These are phyloP conservation scores for Paramarasmius palmivorus DNA, from an alignment of 1,284 basidiomycete genomes.

Conservation along the genomic window DNA sequence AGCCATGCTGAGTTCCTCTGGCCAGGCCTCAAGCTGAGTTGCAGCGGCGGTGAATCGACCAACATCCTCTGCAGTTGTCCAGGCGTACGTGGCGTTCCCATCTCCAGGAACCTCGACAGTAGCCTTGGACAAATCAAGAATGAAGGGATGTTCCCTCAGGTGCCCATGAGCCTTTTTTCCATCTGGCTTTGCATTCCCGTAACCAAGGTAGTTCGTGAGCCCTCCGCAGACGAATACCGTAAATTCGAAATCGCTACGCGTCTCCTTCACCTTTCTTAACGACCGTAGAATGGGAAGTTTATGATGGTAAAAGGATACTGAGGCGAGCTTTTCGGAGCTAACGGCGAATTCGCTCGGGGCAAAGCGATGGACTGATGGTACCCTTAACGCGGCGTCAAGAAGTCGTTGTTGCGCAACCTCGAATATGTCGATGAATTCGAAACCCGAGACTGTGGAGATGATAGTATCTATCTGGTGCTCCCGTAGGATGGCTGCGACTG, in stretches of 20 bases:
- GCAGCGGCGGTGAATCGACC: constrained; percentile 10
- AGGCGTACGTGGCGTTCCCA: constrained; percentile 1
- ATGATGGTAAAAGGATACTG: neutral
- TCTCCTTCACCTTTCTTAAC: neutral
- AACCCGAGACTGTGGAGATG: constrained; percentile 1
- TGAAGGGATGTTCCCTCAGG: neutral
- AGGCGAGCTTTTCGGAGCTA: neutral
- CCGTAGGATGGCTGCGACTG: neutral
- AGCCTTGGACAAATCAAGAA: constrained; percentile 8
- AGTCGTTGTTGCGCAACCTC: neutral
- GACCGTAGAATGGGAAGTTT: constrained; percentile 4
- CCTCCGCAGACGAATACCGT: constrained; percentile 5
- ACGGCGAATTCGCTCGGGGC: no score
- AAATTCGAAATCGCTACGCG: constrained; percentile 1
- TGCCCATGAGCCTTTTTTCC: constrained; percentile 9
- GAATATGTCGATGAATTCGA: neutral
- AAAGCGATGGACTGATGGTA: no score
- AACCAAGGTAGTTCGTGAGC: constrained; percentile 11
- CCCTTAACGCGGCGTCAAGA: no score
- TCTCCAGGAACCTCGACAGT: constrained; percentile 8
- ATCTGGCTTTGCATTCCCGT: constrained; percentile 10
- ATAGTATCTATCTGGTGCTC: constrained; percentile 8
- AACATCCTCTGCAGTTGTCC: constrained; percentile 8
- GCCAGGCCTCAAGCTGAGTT: constrained; percentile 10
- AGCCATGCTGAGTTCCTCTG: constrained; percentile 7